Evolutionary conservation across 2,329 filamentous ascomycete genomes (phyloP), one percentile per base, ranked within the genome.

Genomic region (Amylocarpus encephaloides): DNA sequence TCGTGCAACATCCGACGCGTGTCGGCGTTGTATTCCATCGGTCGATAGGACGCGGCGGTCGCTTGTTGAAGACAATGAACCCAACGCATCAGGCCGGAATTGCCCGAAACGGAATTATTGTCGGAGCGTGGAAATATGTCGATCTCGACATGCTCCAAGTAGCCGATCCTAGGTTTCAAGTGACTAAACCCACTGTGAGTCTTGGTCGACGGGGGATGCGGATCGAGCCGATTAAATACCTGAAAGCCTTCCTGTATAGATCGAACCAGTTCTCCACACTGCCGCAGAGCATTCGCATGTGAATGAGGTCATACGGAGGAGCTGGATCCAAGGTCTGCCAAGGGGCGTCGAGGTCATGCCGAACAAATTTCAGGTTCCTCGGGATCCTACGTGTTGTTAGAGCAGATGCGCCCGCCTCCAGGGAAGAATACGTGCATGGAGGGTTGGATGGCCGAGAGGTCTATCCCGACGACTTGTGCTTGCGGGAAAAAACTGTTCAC

Each of bases 231-330:
- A 32, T 33, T 16, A 67, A 81, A 61, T 73, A 87, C 79, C 76
- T 71, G 58, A 82, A 83, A 30, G 84, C 73, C 60, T 86, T 86
- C 55, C 73, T 70, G 67, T 95, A 96, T 39, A 93, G 71, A 41
- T 77, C 75, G 3, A 77, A 74, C 90, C 89, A 96, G 62, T 82
- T 83, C 18, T 76, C 73, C 45, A 96, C 84, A 65, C 85, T 86
- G 10, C 92, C 92, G 56, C 79, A 77, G 16, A 91, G 80, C 77
- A 88, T 83, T 49, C 88, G 83, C 64, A 94, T 73, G 62, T 95
- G 88, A 56, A 96, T 85, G 58, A 96, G 67, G 68, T 97, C 89
- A 57, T 56, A 67, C 22, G 22, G 22, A 6, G 57, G 59, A 48
- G 70, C 63, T 13, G 63, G 56, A n/a, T 68, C 66, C 18, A 73